Evolutionary conservation across 1,284 basidiomycete species (phyloP).

Genomic region (Ustilago lituana): DNA sequence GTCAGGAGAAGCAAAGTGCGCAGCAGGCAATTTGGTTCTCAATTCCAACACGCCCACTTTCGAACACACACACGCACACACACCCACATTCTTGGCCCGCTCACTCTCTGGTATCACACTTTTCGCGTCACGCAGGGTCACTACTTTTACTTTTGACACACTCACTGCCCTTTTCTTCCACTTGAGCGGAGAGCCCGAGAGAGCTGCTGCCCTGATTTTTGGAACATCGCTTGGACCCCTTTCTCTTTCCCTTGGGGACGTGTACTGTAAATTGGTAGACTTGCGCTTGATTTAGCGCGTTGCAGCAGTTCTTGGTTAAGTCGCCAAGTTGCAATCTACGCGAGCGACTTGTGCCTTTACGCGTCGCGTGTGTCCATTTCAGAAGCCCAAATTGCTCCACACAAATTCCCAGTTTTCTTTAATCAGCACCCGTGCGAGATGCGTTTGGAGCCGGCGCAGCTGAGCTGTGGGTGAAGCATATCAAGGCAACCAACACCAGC

Average conservation of each 20-base stretch:
- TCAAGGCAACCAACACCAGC: not conserved
- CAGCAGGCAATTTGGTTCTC: too few species aligned
- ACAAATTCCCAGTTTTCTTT: not conserved
- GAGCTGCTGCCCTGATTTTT: not conserved
- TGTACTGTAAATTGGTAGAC: too few species aligned
- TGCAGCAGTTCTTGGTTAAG: too few species aligned
- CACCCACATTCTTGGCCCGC: not conserved
- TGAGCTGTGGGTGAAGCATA: not conserved
- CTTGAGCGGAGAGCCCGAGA: not conserved
- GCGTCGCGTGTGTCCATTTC: conserved; percentile 26
- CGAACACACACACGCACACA: conserved; percentile 1
- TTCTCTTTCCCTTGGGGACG: not conserved
- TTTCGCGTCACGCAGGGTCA: conserved; percentile 24
- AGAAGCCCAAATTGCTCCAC: conserved; percentile 9
- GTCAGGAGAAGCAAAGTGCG: not conserved
- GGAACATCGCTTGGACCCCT: conserved; percentile 12
- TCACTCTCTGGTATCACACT: conserved; percentile 13
- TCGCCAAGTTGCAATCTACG: too few species aligned
- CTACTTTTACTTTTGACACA: too few species aligned
- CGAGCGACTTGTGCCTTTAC: conserved; percentile 22
- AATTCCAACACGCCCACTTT: too few species aligned
- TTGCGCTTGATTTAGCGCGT: too few species aligned
- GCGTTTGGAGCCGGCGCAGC: not conserved
- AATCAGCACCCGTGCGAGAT: conserved; percentile 30
- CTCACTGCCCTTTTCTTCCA: too few species aligned